phyloP scores from a whole-genome alignment of 306 rosid genomes.

The Cyclanthera cordifolia region DNA sequence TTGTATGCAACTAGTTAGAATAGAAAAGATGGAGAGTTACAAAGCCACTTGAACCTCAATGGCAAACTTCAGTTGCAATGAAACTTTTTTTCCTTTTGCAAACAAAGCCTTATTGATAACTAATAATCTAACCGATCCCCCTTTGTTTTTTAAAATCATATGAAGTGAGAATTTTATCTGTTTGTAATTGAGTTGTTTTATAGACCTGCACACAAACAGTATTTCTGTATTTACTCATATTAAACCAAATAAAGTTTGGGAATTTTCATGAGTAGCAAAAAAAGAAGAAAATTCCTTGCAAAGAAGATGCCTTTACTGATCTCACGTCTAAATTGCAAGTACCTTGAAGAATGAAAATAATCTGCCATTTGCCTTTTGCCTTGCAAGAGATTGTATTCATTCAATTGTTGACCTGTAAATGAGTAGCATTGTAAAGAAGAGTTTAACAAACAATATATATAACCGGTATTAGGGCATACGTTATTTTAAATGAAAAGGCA shows the following conservation, averaged over 20 bases:
- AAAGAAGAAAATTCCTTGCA: slow-evolving; percentile 39
- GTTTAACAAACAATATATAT: not conserved
- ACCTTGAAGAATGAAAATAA: not conserved
- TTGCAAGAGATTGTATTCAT: not conserved
- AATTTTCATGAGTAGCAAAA: too few species aligned
- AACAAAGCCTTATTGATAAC: not conserved
- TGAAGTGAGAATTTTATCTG: too few species aligned
- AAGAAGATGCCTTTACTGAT: slow-evolving; percentile 22
- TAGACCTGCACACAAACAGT: too few species aligned
- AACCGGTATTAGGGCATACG: not conserved
- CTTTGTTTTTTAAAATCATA: too few species aligned
- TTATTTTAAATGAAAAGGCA: not conserved
- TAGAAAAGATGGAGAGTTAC: not conserved
- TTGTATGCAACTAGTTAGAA: not conserved
- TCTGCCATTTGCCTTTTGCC: not conserved
- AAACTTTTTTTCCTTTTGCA: not conserved
- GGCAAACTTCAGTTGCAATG: not conserved
- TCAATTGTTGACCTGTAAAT: not conserved
- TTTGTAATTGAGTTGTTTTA: too few species aligned
- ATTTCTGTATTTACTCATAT: too few species aligned
- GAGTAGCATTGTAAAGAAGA: slow-evolving; percentile 6
- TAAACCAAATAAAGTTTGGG: too few species aligned
- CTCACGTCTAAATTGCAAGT: slow-evolving; percentile 18
- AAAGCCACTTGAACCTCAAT: not conserved
- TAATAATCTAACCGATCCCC: not conserved